Evolutionary conservation across 2,329 filamentous ascomycete species (phyloP).

Genomic region (Trichoderma breve): DNA sequence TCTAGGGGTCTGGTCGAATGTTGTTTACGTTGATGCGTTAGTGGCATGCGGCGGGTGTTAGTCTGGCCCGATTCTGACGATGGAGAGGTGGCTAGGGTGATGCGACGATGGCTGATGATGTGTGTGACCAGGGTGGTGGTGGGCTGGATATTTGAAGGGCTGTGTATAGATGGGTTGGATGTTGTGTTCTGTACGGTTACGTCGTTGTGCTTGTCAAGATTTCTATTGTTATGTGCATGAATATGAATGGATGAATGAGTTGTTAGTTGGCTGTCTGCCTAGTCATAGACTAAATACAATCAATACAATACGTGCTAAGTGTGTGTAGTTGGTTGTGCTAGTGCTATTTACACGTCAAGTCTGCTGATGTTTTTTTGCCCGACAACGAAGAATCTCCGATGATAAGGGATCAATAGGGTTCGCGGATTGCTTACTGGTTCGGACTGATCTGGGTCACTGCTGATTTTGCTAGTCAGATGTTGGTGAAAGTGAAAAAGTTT

Average conservation of each 20-base stretch:
- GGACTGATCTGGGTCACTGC: not conserved
- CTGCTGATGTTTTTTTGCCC: not conserved
- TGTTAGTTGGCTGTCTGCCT: not conserved
- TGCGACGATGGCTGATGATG: not conserved
- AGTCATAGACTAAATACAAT: not conserved
- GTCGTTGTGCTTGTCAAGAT: not conserved
- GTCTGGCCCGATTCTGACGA: not conserved
- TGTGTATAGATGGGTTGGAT: no score
- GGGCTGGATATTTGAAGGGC: no score
- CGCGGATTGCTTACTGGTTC: not conserved
- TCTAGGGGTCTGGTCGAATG: conserved; percentile 2
- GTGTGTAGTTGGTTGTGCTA: not conserved
- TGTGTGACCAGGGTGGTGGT: no score
- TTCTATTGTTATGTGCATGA: not conserved
- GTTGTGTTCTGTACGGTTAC: not conserved
- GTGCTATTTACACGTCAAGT: not conserved
- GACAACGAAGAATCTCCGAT: not conserved
- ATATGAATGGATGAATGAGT: not conserved
- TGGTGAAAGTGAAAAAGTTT: not conserved
- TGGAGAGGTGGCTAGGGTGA: not conserved
- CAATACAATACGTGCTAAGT: not conserved
- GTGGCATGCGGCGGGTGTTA: not conserved
- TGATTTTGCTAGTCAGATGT: not conserved
- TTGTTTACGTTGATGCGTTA: not conserved
- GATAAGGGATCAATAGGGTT: no score